A percentile compares a stretch with the other conserved stretches of the same genome.
Conservation (phyloP, 2,329 filamentous ascomycete species). For the Lasiodiplodia theobromae region DNA sequence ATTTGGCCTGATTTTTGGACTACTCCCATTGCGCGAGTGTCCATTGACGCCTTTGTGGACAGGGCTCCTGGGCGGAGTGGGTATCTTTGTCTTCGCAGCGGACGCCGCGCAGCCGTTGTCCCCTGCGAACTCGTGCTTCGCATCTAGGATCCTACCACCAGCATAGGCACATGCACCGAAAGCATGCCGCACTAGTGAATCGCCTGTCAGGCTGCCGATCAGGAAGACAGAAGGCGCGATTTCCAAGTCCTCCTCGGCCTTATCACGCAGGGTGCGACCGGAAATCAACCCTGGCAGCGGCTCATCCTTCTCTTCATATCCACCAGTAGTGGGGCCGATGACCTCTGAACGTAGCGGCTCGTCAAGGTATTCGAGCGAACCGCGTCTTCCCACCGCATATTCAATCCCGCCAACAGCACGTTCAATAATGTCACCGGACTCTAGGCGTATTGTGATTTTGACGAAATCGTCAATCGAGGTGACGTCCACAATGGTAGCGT, state of each 20-base stretch:
- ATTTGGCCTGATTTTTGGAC: conserved; percentile 40
- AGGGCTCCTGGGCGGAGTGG: conserved; percentile 28
- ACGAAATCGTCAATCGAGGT: conserved; percentile 34
- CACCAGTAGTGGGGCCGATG: conserved; percentile 37
- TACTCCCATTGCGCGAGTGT: conserved; percentile 32
- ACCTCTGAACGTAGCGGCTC: conserved; percentile 56
- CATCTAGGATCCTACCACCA: conserved; percentile 58
- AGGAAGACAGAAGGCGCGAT: conserved; percentile 62
- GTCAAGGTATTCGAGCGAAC: conserved; percentile 61
- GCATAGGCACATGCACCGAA: conserved; percentile 66
- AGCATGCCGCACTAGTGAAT: conserved; percentile 66
- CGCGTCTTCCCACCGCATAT: conserved; percentile 65
- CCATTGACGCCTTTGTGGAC: conserved; percentile 8
- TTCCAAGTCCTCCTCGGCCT: conserved; percentile 60
- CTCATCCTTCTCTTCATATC: conserved; percentile 12
- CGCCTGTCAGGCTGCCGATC: conserved; percentile 66
- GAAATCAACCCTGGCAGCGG: conserved; percentile 51
- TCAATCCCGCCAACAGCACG: conserved; percentile 58
- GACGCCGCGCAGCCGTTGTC: conserved; percentile 33
- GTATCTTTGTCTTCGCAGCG: conserved; percentile 21
- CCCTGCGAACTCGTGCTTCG: conserved; percentile 37
- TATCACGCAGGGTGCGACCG: conserved; percentile 60
- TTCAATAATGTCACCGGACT: conserved; percentile 53
- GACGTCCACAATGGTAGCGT: conserved; percentile 56
- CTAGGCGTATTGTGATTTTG: conserved; percentile 52